phyloP scores from a whole-genome alignment of 1,284 basidiomycete species.

The Cryptococcus sp. region DNA sequence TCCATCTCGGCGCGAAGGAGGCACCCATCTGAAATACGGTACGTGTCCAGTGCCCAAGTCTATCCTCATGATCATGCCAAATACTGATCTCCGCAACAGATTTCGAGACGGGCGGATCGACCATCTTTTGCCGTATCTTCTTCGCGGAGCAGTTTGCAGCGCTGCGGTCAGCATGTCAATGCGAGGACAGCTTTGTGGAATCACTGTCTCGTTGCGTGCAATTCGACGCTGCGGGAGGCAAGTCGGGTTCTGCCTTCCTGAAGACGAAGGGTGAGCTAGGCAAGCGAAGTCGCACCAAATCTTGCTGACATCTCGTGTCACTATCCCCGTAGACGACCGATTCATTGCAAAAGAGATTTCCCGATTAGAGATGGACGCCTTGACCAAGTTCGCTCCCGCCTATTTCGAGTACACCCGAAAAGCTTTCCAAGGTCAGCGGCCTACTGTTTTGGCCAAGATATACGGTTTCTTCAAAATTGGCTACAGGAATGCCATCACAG shows the following conservation, averaged over 20 bases:
- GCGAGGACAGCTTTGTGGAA: conserved; percentile 90
- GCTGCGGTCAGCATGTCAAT: conserved; percentile 85
- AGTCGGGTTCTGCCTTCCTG: conserved; percentile 93
- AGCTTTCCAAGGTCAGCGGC: conserved; percentile 70
- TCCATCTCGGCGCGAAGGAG: conserved; percentile 34
- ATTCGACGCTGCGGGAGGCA: conserved; percentile 94
- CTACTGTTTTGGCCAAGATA: conserved; percentile 92
- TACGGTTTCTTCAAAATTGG: conserved; percentile 97
- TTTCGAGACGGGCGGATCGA: conserved; percentile 85
- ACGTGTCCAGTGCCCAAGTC: conserved; percentile 10
- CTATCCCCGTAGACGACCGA: conserved; percentile 72
- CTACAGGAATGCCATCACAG: conserved; percentile 75
- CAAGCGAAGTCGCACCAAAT: background rate
- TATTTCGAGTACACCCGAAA: conserved; percentile 98
- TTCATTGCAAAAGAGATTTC: conserved; percentile 98
- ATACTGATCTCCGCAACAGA: conserved; percentile 57
- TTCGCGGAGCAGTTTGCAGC: conserved; percentile 98
- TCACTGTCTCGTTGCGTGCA: conserved; percentile 91
- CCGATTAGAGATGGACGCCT: conserved; percentile 84
- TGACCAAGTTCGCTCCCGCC: conserved; percentile 94
- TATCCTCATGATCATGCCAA: background rate
- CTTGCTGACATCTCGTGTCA: conserved; percentile 4
- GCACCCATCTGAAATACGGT: conserved; percentile 53
- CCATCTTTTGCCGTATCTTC: conserved; percentile 92
- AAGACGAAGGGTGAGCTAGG: conserved; percentile 76